Base-by-base conservation (phyloP, 192 early-diverging fungal species). In the Allomyces arbusculus region DNA sequence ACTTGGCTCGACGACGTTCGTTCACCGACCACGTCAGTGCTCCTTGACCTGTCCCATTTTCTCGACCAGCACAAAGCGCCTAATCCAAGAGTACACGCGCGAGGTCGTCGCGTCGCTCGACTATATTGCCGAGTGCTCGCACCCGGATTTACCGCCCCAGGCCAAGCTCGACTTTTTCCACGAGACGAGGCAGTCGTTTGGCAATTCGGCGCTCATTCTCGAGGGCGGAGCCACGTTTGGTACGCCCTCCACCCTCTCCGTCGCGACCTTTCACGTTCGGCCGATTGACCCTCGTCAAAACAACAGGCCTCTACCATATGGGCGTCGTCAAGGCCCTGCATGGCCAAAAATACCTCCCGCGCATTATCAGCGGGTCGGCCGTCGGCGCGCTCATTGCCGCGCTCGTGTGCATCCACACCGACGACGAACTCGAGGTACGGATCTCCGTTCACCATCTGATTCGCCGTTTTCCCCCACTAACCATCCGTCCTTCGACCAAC, bases 21-120 rank as follows among this genome's bases (percentile, higher is more conserved):
- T 14, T 20, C 0, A 12, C 4, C 9, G 24, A 50, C 20, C 45
- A 63, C 23, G 23, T 1, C 23, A 67, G 19, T 43, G 16, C 19
- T 22, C 24, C 67, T 43, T 20, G 33, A 22, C 22, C 16, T 16
- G 28, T 20, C 33, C 63, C n/a, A 20, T 64, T 19, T 50, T 28
- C 24, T 61, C 11, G 62, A 25, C 50, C 63, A 79, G 81, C 2
- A 89, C 89, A 12, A 91, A 91, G 66, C 66, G 76, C 26, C 69
- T 87, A 58, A 89, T 91, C 69, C 82, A 89, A 71, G 83, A 86
- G 24, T 91, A 91, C 66, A 84, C 87, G 69, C 72, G 80, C 23
- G 83, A 88, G 67, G 82, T 88, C 0, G 79, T 81, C 22, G 68
- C 70, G 10, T 76, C 80, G 26, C 67, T 87, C 26, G 78, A 84